Base-by-base conservation (phyloP, 352 stramenopile species). In the Globisporangium polare region DNA sequence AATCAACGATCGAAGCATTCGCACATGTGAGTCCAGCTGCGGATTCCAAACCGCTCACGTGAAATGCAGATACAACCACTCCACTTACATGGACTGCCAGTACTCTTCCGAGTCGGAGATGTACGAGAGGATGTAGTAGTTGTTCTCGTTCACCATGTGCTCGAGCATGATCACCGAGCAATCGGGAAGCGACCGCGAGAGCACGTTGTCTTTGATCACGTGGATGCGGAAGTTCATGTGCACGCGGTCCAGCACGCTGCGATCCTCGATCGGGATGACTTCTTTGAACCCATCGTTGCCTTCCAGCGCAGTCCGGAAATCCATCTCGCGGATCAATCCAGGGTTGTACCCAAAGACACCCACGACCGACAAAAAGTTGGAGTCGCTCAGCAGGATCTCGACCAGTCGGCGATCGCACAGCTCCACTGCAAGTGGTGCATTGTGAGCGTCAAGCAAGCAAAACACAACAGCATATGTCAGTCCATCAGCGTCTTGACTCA, bases 221-320 rank as follows among this genome's bases (percentile, higher is more conserved):
- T 93, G 83, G 62, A 95, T 92, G 41, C 86, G 86, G 57, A 87
- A 95, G 68, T 95, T 95, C 67, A 90, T 80, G 58, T 95, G 86
- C 20, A 93, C 77, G 22, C 81, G 80, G n/a, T 80, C 68, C 31
- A 86, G 66, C n/a, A 95, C 75, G 39, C 39, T 61, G 0, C 41
- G 60, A 46, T 95, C 83, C 22, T 70, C 65, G 68, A 95, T 91
- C 0, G 80, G 71, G 26, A 95, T 81, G 45, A 95, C 77, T 69
- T 94, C 80, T 43, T 92, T 77, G 57, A 90, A 93, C 17, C 75
- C 80, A 35, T 69, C 61, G 33, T 72, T 70, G 62, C 73, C 71
- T 63, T 92, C 83, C 26, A 95, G 63, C 8, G 74, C 76, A 29
- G 72, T 71, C 27, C 86, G 70, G 58, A 95, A 95, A 47, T 90